Base-by-base conservation (phyloP, 2,329 filamentous ascomycete species). In the Acrodontium crateriforme region DNA sequence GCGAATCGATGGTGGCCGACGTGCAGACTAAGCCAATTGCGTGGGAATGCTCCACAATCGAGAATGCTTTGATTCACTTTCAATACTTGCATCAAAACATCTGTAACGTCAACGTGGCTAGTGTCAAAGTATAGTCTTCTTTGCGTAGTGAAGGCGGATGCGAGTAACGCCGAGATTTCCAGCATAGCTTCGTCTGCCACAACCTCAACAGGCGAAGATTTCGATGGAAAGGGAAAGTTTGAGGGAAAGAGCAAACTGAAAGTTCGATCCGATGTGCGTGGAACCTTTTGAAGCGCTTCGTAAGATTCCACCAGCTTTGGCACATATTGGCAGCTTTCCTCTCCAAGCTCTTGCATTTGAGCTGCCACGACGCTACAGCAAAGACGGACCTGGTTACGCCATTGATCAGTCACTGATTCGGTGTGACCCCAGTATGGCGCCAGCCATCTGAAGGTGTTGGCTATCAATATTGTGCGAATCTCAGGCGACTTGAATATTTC, bases 261-360 rank as follows among this genome's bases (percentile, higher is more conserved):
- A 3, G 63, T 66, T 24, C 64, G 60, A 32, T 67, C 71, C 16
- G 65, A 56, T 9, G 58, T 54, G 3, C 74, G 69, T 10, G 69
- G 70, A 29, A 75, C 76, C 2, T 69, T 60, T 40, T 79, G 71
- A 32, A 95, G 75, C 7, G 74, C 71, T 28, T 81, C 65, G 51
- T 93, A 95, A 0, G 87, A 94, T 39, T 89, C 78, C 31, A 94
- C 74, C 25, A 94, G 77, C 52, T 87, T 91, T 0, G 83, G 81
- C 39, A 94, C 77, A 50, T 93, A 91, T 36, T 85, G 79, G 12
- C 83, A 82, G 25, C 89, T 78, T 46, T 89, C 78, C 19, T 82
- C 67, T 6, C 78, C 77, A 6, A 92, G 68, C 40, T 81, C 69
- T 21, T 79, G 71, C 31, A 85, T 50, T 50, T 95, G 81, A 36